Evolutionary conservation across 2,329 filamentous ascomycete species (phyloP).

Genomic region (Emericellopsis cladophorae): DNA sequence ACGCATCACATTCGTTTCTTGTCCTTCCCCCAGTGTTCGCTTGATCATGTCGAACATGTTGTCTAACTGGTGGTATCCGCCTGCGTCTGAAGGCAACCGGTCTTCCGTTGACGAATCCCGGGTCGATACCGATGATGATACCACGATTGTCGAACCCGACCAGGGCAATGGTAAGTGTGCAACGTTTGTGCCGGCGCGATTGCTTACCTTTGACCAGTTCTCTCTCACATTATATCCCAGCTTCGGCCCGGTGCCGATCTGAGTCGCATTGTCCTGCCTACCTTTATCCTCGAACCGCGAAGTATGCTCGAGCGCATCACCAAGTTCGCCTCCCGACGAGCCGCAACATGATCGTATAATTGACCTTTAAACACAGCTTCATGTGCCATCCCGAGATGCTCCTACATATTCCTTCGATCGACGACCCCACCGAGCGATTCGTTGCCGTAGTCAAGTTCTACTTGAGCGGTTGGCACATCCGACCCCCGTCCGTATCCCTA

Average conservation of each 20-base stretch:
- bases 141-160: constrained; percentile 74
- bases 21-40: neutral
- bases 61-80: constrained; percentile 26
- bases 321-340: constrained; percentile 52
- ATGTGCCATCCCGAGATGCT: constrained; percentile 98
- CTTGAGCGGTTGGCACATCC: constrained; percentile 96
- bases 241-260: constrained; percentile 89
- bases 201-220: constrained; percentile 42
- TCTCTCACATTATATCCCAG: constrained; percentile 95
- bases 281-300: constrained; percentile 93
- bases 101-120: constrained; percentile 46
- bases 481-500: constrained; percentile 66
- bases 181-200: neutral
- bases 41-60: constrained; percentile 17
- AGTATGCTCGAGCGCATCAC: constrained; percentile 98
- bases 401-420: constrained; percentile 72
- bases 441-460: constrained; percentile 97
- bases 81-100: constrained; percentile 23
- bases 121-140: constrained; percentile 49
- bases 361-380: constrained; percentile 50
- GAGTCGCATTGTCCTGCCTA: constrained; percentile 86
- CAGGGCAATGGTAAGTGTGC: constrained; percentile 73
- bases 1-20: neutral
- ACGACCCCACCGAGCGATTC: constrained; percentile 83
- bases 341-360: constrained; percentile 4